A percentile compares a stretch with the other conserved stretches of the same genome.
These are phyloP conservation scores for Fraxinus paxiana DNA, from an alignment of 305 asterid genomes.

Conservation along the genomic window DNA sequence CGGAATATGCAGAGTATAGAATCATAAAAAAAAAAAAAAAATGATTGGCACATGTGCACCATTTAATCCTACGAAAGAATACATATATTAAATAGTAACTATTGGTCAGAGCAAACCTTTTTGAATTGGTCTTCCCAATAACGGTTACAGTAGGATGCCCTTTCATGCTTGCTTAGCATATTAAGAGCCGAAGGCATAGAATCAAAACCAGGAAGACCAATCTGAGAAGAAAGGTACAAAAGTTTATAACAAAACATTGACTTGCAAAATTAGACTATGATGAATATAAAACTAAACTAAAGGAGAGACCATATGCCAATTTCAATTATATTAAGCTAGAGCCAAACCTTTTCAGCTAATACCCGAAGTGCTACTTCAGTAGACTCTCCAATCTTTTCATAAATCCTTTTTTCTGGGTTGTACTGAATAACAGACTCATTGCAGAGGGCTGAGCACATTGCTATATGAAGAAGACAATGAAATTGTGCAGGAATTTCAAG, in stretches of 20 bases:
- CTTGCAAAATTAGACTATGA: slow-evolving; percentile 11
- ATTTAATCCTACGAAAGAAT: neutral
- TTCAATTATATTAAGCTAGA: slow-evolving; percentile 22
- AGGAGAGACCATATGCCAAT: neutral
- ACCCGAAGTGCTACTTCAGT: slow-evolving; percentile 99
- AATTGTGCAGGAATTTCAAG: slow-evolving; percentile 84
- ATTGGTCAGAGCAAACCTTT: slow-evolving; percentile 57
- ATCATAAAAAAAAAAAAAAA: no score
- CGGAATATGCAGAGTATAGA: neutral
- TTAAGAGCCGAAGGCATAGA: slow-evolving; percentile 94
- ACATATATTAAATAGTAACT: slow-evolving; percentile 6
- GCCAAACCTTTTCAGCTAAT: slow-evolving; percentile 85
- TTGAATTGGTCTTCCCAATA: slow-evolving; percentile 98
- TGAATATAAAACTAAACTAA: slow-evolving; percentile 19
- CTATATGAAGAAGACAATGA: slow-evolving; percentile 90
- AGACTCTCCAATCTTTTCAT: slow-evolving; percentile 97
- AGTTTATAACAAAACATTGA: neutral
- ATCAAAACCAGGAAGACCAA: slow-evolving; percentile 99
- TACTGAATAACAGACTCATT: slow-evolving; percentile 87
- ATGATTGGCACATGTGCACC: neutral
- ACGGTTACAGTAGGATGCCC: slow-evolving; percentile 92
- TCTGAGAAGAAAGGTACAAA: slow-evolving; percentile 51
- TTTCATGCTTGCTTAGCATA: slow-evolving; percentile 92
- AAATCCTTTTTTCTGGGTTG: slow-evolving; percentile 86
- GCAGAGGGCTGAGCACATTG: slow-evolving; percentile 99